Base-by-base conservation (phyloP, 202 grass and related monocot genomes). In the Zoysia matrella region DNA sequence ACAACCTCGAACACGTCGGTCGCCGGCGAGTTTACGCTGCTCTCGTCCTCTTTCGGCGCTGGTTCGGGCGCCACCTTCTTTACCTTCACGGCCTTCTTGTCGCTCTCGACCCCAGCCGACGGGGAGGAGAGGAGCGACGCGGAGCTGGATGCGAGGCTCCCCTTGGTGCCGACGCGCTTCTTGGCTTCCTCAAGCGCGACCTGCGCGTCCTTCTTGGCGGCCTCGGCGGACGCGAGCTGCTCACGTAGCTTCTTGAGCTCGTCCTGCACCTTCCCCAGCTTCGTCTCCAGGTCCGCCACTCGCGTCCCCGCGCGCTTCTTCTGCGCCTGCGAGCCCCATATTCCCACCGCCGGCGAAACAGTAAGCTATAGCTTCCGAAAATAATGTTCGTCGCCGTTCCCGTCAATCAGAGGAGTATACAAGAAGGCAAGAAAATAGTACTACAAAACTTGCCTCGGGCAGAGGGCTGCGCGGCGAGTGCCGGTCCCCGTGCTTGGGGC, bases 161-260 rank as follows among this genome's bases (percentile, higher is more conserved):
- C 85, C 52, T 82, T 91, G 52, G 68, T 69, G 7, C 89, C 88
- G 30, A 97, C 86, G 14, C 88, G 89, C 44, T 93, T 97, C 91
- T 97, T 97, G 11, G 94, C 94, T 2, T 92, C 71, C 78, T 93
- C 91, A 45, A 97, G 89, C 30, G 94, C 91, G 74, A 76, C 87
- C 82, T 97, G 94, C 49, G 91, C 94, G 75, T 97, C 94, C 84
- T 93, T 97, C 89, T 97, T 97, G 72, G 94, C 94, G 1, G 86
- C 79, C 79, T 97, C 94, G 3, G 91, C 91, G 6, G 94, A 93
- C 10, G 83, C 86, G 75, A 97, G 88, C 84, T 97, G 94, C 72
- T 93, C 89, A 41, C 70, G 70, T 76, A 97, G 84, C 91, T 97
- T 97, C 89, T 91, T 97, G 10, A 97, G 89, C 84, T 97, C 94